Evolutionary conservation across 1,284 basidiomycete species (phyloP), one percentile per base, ranked within the genome.

Genomic region (Apiotrichum mycotoxinovorans): DNA sequence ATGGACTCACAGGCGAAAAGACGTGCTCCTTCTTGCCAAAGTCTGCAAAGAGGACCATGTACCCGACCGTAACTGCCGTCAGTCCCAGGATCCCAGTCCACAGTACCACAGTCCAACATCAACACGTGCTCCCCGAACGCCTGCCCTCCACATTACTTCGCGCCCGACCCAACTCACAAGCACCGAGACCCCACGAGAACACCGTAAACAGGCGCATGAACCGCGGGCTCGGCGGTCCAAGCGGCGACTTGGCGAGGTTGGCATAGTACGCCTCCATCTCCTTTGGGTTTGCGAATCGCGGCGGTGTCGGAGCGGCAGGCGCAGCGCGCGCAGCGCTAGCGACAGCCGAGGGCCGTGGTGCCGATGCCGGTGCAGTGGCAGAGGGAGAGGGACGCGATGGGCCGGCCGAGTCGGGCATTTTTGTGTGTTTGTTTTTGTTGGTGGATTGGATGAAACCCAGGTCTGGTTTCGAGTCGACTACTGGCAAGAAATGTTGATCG

Each of bases 11-110:
- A n/a, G 72, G 72, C 52, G 67, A 69, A 52, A 76, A 76, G 40
- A 76, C 74, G 50, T 76, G 74, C 57, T 76, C 74, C 47, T 61
- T 61, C 12, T 63, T 48, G 8, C 74, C 74, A 56, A 72, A 76
- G 58, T 76, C 71, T 40, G 70, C 72, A 52, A 66, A 74, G 4
- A 74, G 58, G 23, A 70, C 60, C 72, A 75, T 73, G 56, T 75
- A 76, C 8, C 62, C 62, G 35, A 65, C 63, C 10, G 69, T 69
- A 47, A 66, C 74, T 75, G 55, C 9, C 14, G 42, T 52, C 42
- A 57, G 38, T 53, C 12, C 45, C 20, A n/a, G n/a, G 18, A 1
- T 20, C n/a, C 20, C 2, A 17, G 23, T 40, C 20, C 48, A 11
- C 11, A n/a, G 17, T 33, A 20, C 3, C 35, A 18, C 22, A 20